These are phyloP conservation scores for Dactylonectria estremocensis DNA, from an alignment of 2,329 filamentous ascomycete genomes.

Conservation along the genomic window DNA sequence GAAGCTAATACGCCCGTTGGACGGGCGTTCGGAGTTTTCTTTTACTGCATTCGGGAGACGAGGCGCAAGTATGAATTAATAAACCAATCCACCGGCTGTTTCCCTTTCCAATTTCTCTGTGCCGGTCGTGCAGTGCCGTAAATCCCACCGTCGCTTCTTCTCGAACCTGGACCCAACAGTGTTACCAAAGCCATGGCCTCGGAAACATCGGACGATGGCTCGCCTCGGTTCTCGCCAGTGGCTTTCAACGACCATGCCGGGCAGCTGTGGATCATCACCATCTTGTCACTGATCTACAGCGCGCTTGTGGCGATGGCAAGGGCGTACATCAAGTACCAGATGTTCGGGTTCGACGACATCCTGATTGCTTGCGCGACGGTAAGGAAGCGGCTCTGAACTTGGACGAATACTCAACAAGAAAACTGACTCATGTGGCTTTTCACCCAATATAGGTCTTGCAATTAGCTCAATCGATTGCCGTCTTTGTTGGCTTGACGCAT, in stretches of 20 bases:
- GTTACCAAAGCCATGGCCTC: slow-evolving; percentile 28
- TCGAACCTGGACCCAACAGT: neutral
- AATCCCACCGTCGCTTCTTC: neutral
- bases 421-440: neutral
- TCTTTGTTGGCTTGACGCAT: slow-evolving; percentile 36
- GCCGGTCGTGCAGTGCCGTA: neutral
- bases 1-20: too few species aligned
- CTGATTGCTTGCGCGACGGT: slow-evolving; percentile 35
- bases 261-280: slow-evolving; percentile 41
- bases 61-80: too few species aligned
- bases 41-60: too few species aligned
- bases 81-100: too few species aligned
- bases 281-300: slow-evolving; percentile 41
- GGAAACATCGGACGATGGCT: slow-evolving; percentile 16
- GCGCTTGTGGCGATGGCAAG: slow-evolving; percentile 33
- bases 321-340: slow-evolving; percentile 41
- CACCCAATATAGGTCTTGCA: slow-evolving; percentile 29
- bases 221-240: slow-evolving; percentile 34
- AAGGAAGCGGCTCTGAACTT: neutral
- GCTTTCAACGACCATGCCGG: slow-evolving; percentile 39
- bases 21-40: too few species aligned
- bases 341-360: slow-evolving; percentile 40
- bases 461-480: slow-evolving; percentile 33
- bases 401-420: neutral
- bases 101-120: neutral